Conservation (phyloP, 2,329 filamentous ascomycete genomes). For the Fusarium ramigenum region DNA sequence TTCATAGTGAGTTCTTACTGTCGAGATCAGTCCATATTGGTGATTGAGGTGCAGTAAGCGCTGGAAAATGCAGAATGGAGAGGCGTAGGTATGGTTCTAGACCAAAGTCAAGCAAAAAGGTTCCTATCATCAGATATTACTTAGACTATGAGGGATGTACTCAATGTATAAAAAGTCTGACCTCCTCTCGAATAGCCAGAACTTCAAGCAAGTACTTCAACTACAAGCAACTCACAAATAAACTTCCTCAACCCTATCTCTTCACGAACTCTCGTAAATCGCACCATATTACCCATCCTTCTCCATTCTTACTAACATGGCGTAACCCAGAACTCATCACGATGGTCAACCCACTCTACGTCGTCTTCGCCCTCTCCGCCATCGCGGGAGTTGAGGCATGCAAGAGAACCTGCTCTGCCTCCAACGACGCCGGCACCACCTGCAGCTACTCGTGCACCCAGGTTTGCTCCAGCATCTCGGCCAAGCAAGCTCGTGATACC, state of each 20-base stretch:
- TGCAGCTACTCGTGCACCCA: slow-evolving; percentile 4
- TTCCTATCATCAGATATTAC: not conserved
- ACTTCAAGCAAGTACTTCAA: not conserved
- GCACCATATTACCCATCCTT: rapidly evolving
- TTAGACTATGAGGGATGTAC: rapidly evolving
- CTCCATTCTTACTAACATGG: not conserved
- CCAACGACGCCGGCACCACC: not conserved
- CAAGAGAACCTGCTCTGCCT: not conserved
- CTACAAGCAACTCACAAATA: not conserved
- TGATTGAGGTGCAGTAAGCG: not conserved
- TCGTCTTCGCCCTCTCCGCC: not conserved
- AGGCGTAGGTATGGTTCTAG: not conserved
- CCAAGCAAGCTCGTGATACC: not conserved
- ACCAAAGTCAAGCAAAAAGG: too few relatives aligned
- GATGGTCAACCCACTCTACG: not conserved
- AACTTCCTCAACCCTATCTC: too few relatives aligned
- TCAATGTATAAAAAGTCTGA: not conserved
- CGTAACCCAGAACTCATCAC: rapidly evolving
- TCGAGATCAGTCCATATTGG: not conserved
- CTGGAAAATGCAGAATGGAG: not conserved
- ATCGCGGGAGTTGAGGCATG: not conserved
- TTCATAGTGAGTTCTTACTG: not conserved
- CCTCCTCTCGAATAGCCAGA: not conserved
- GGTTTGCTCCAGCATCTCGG: not conserved
- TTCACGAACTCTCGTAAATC: not conserved